Conservation (phyloP, 345 rosid genomes). For the Eucalyptus sp. region DNA sequence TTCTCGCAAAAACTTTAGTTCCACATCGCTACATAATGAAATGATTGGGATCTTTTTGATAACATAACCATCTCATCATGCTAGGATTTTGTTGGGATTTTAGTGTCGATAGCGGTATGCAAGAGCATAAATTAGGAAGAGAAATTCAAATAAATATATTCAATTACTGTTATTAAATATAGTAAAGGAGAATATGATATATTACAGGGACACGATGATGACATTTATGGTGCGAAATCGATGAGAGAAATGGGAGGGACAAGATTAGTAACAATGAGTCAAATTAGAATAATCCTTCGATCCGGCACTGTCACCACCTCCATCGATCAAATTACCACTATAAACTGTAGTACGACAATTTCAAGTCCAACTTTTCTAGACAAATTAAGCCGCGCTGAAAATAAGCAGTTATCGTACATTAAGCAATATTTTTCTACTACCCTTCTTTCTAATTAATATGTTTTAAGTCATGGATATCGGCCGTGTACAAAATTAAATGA, state of each 20-base stretch:
- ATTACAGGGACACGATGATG: accelerated
- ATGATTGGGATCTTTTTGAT: not conserved
- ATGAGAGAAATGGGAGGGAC: not conserved
- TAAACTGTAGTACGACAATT: not conserved
- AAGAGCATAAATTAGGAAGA: not conserved
- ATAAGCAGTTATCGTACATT: not conserved
- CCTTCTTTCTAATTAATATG: not conserved
- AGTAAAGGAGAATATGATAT: not conserved
- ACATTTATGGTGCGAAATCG: accelerated
- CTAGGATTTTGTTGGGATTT: not conserved
- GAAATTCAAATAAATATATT: not conserved
- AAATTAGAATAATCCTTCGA: not conserved
- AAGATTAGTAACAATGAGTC: not conserved
- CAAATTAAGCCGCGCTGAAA: not conserved
- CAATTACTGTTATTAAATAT: not conserved
- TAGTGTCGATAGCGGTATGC: not conserved
- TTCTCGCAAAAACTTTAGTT: not conserved
- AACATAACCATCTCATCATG: not conserved
- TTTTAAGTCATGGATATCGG: not conserved
- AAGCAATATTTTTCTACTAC: not conserved
- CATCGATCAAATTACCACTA: not conserved
- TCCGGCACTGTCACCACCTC: not conserved
- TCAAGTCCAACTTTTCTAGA: not conserved
- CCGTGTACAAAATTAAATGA: not conserved
- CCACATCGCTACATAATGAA: not conserved